A percentile compares a stretch with the other conserved stretches of the same genome.
phyloP scores from a whole-genome alignment of 192 early-diverging fungal species.

The Backusella luteola region DNA sequence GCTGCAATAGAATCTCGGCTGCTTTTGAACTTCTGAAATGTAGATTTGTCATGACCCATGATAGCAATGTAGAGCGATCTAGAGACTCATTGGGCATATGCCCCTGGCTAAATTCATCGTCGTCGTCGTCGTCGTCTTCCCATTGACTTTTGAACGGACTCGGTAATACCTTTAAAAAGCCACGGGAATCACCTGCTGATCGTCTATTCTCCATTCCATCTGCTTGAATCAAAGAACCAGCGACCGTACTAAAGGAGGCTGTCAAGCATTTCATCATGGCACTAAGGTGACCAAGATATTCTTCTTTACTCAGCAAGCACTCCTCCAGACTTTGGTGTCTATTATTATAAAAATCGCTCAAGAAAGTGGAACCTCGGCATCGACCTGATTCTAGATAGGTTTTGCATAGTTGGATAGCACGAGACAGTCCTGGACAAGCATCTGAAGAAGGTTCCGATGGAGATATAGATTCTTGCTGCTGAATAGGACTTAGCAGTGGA shows the following conservation, averaged over 20 bases:
- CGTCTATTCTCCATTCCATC: constrained; percentile 3
- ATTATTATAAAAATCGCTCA: constrained; percentile 42
- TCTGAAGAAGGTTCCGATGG: constrained; percentile 1
- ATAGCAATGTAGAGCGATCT: constrained; percentile 25
- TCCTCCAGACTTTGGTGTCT: constrained; percentile 27
- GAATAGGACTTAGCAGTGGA: constrained; percentile 9
- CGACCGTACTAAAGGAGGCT: neutral
- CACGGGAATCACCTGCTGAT: constrained; percentile 18
- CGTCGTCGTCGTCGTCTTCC: neutral
- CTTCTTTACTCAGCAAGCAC: constrained; percentile 39
- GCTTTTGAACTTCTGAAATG: constrained; percentile 35
- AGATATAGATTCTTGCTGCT: neutral
- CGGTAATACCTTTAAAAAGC: constrained; percentile 24
- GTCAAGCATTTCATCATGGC: constrained; percentile 38
- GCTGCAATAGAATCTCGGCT: constrained; percentile 45
- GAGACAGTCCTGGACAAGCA: constrained; percentile 1
- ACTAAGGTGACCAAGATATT: constrained; percentile 49
- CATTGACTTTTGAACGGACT: constrained; percentile 3
- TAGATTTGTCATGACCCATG: constrained; percentile 39
- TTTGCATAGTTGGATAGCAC: constrained; percentile 21
- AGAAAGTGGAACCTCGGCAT: constrained; percentile 28
- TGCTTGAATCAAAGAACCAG: neutral
- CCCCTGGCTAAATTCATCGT: constrained; percentile 4
- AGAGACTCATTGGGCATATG: constrained; percentile 24
- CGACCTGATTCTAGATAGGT: constrained; percentile 21